phyloP scores from a whole-genome alignment of 2,329 filamentous ascomycete genomes.

The Chrysoporthe deuterocubensis region DNA sequence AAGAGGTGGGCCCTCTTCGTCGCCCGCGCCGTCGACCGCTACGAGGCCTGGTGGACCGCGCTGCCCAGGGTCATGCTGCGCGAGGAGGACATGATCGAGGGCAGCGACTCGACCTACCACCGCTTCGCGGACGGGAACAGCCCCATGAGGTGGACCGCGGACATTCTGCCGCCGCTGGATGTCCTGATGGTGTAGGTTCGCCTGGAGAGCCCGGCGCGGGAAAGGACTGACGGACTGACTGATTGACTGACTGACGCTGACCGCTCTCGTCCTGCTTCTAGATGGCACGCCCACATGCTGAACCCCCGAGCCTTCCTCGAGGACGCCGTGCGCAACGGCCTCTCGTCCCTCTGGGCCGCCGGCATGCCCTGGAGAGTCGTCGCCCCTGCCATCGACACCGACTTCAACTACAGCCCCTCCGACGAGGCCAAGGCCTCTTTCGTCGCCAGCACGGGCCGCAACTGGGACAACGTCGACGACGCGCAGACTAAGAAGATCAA shows the following conservation, averaged over 20 bases:
- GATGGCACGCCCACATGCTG: slow-evolving; percentile 72
- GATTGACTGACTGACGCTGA: slow-evolving; percentile 3
- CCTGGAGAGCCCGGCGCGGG: background rate
- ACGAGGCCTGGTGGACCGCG: slow-evolving; percentile 66
- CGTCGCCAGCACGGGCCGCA: slow-evolving; percentile 48
- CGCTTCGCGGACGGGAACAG: slow-evolving; percentile 39
- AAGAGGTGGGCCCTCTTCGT: slow-evolving; percentile 77
- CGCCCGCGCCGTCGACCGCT: slow-evolving; percentile 69
- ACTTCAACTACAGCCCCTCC: slow-evolving; percentile 60
- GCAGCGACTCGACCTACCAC: slow-evolving; percentile 34
- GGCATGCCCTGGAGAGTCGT: slow-evolving; percentile 70
- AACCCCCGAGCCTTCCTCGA: slow-evolving; percentile 77
- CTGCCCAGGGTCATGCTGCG: slow-evolving; percentile 39
- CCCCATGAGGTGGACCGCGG: slow-evolving; percentile 42
- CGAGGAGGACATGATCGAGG: slow-evolving; percentile 41
- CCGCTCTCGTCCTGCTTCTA: slow-evolving; percentile 2
- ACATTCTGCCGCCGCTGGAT: slow-evolving; percentile 60
- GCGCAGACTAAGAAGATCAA: slow-evolving; percentile 48
- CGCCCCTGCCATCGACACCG: slow-evolving; percentile 59
- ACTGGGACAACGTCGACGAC: slow-evolving; percentile 66
- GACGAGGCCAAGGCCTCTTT: slow-evolving; percentile 52
- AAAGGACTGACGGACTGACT: background rate
- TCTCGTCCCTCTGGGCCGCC: slow-evolving; percentile 60
- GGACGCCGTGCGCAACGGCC: slow-evolving; percentile 66
- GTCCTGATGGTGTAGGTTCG: slow-evolving; percentile 44